Evolutionary conservation across 176 grass and related monocot species (phyloP).

Genomic region (Juncus effusus): DNA sequence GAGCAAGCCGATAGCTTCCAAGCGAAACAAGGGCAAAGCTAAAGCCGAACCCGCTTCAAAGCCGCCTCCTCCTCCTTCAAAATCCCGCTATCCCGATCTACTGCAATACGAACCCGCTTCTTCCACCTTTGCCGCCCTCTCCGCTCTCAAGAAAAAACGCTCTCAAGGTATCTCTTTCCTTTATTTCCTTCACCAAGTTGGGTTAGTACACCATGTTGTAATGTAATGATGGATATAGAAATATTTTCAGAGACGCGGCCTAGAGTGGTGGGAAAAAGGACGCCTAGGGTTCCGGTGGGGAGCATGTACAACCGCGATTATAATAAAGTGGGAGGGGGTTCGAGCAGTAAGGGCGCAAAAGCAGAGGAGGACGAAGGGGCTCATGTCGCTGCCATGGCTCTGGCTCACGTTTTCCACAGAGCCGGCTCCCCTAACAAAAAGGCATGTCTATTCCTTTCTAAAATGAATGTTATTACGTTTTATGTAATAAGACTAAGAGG

Average conservation of each 20-base stretch:
- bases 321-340: slow-evolving; percentile 26
- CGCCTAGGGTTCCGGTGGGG: slow-evolving; percentile 77
- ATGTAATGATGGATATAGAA: slow-evolving; percentile 10
- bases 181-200: slow-evolving; percentile 19
- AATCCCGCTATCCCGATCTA: slow-evolving; percentile 64
- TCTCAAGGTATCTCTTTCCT: slow-evolving; percentile 64
- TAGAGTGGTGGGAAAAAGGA: slow-evolving; percentile 94
- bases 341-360: slow-evolving; percentile 44
- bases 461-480: background rate
- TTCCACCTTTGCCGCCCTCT: slow-evolving; percentile 77
- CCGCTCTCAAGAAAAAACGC: slow-evolving; percentile 85
- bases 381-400: slow-evolving; percentile 81
- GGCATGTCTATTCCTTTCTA: slow-evolving; percentile 37
- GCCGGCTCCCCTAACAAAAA: slow-evolving; percentile 79
- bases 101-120: slow-evolving; percentile 64
- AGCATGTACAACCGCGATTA: slow-evolving; percentile 66
- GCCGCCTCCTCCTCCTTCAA: slow-evolving; percentile 9
- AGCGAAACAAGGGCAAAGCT: slow-evolving; percentile 69
- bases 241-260: slow-evolving; percentile 54
- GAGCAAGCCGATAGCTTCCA: slow-evolving; percentile 43
- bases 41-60: slow-evolving; percentile 35
- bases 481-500: background rate
- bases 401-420: slow-evolving; percentile 78
- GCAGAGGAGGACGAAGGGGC: slow-evolving; percentile 79
- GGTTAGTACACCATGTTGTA: background rate